phyloP scores from a whole-genome alignment of 306 rosid genomes.

The Crataegus laevigata region DNA sequence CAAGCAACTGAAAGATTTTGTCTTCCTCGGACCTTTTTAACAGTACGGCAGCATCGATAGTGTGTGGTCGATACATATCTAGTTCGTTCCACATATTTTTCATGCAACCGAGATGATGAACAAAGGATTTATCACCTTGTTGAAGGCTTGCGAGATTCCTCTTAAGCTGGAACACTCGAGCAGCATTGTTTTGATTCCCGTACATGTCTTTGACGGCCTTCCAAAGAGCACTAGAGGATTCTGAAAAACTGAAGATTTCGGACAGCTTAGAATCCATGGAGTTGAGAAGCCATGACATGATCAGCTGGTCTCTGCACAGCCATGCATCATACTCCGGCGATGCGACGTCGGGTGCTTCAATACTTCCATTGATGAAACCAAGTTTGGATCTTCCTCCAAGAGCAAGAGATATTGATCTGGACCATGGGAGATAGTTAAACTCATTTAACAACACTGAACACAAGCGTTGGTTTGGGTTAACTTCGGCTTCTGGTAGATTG shows the following conservation, averaged over 20 bases:
- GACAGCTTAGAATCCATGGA: not conserved
- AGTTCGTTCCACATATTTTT: not conserved
- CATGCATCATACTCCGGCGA: not conserved
- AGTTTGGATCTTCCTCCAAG: not conserved
- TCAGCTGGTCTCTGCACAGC: not conserved
- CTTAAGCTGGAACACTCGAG: not conserved
- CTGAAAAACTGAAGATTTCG: not conserved
- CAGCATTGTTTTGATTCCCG: not conserved
- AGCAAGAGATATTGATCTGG: not conserved
- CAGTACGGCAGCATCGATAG: not conserved
- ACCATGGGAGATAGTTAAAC: not conserved
- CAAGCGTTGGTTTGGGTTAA: not conserved
- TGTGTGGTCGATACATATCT: not conserved
- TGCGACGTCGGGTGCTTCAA: not conserved
- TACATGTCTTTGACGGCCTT: not conserved
- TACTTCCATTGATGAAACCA: not conserved
- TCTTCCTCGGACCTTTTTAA: not conserved
- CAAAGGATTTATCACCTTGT: not conserved
- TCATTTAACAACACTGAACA: not conserved
- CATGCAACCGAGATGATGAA: not conserved
- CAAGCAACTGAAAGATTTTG: no score
- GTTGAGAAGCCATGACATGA: slow-evolving; percentile 2
- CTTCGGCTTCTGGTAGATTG: not conserved
- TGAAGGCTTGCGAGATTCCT: not conserved
- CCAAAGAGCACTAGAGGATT: not conserved